Conservation (phyloP, 2,329 filamentous ascomycete species). For the Pseudogymnoascus sp. region DNA sequence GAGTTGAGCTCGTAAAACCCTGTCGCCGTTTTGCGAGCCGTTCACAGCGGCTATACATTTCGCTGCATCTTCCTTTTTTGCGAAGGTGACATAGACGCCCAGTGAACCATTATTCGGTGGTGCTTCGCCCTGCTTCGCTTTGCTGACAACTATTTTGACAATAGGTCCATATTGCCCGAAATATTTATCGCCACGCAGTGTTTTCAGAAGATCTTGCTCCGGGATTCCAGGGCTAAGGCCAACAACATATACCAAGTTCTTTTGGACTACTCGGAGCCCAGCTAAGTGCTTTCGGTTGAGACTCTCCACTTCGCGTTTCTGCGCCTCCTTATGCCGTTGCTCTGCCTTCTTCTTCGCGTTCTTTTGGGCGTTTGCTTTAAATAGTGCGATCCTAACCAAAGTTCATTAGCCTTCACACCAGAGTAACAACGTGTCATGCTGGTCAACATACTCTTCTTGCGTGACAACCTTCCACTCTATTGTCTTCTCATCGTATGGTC, state of each 20-base stretch:
- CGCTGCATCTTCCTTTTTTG: constrained; percentile 81
- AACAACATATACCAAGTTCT: constrained; percentile 97
- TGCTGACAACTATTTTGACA: constrained; percentile 97
- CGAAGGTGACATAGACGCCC: constrained; percentile 97
- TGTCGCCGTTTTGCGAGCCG: constrained; percentile 83
- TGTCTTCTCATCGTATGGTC: constrained; percentile 92
- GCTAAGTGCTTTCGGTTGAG: constrained; percentile 94
- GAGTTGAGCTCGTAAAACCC: constrained; percentile 68
- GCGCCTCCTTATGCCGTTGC: constrained; percentile 84
- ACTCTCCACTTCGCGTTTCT: constrained; percentile 93
- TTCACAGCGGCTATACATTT: constrained; percentile 89
- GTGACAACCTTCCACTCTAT: constrained; percentile 97
- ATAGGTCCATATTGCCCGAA: constrained; percentile 99
- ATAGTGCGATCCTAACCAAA: constrained; percentile 58
- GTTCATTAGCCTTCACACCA: constrained; percentile 14
- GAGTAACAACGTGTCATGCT: background rate
- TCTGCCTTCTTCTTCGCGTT: constrained; percentile 88
- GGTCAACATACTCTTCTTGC: constrained; percentile 72
- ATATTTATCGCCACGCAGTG: constrained; percentile 82
- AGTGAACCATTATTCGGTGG: constrained; percentile 70
- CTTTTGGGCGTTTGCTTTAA: constrained; percentile 73
- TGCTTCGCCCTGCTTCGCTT: constrained; percentile 62
- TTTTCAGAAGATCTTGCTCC: constrained; percentile 87
- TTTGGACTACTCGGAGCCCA: constrained; percentile 91
- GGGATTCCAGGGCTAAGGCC: constrained; percentile 85